A percentile compares a stretch with the other conserved stretches of the same genome.
Evolutionary conservation across 1,284 basidiomycete genomes (phyloP).

Genomic region (Ustilago loliicola): DNA sequence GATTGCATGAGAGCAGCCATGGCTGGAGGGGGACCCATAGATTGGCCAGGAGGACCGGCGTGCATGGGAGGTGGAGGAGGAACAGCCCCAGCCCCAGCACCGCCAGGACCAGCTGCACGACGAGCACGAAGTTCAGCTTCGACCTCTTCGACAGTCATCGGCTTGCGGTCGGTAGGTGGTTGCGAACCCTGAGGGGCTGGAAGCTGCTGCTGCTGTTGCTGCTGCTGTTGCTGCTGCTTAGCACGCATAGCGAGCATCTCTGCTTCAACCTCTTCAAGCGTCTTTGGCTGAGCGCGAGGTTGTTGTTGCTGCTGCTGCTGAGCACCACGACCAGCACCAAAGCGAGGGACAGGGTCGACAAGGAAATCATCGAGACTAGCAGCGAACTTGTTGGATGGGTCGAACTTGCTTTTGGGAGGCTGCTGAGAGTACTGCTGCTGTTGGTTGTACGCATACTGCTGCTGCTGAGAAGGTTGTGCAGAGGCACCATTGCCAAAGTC

Average conservation of each 20-base stretch:
- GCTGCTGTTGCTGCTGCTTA: conserved; percentile 33
- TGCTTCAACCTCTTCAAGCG: conserved; percentile 71
- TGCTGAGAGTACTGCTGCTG: conserved; percentile 19
- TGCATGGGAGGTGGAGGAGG: conserved; percentile 12
- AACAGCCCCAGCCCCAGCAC: neutral
- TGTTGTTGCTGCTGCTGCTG: conserved; percentile 37
- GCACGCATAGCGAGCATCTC: conserved; percentile 67
- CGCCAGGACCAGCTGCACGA: conserved; percentile 15
- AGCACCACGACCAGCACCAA: conserved; percentile 36
- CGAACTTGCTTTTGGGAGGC: conserved; percentile 42
- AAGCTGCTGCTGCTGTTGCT: too few relatives aligned
- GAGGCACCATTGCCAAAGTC: conserved; percentile 77
- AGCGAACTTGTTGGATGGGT: conserved; percentile 58
- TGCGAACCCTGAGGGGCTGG: too few relatives aligned
- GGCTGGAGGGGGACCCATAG: conserved; percentile 7
- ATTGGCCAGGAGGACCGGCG: conserved; percentile 9
- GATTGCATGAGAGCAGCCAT: conserved; percentile 37
- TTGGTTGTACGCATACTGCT: conserved; percentile 23
- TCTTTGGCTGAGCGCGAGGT: conserved; percentile 61
- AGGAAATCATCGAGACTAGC: conserved; percentile 69
- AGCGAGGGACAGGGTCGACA: conserved; percentile 54
- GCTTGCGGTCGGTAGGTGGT: conserved; percentile 68
- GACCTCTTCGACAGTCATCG: conserved; percentile 89
- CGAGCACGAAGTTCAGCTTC: conserved; percentile 80
- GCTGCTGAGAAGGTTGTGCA: conserved; percentile 16